Base-by-base conservation (phyloP, 2,329 filamentous ascomycete species). In the Cyclaneusma minus region DNA sequence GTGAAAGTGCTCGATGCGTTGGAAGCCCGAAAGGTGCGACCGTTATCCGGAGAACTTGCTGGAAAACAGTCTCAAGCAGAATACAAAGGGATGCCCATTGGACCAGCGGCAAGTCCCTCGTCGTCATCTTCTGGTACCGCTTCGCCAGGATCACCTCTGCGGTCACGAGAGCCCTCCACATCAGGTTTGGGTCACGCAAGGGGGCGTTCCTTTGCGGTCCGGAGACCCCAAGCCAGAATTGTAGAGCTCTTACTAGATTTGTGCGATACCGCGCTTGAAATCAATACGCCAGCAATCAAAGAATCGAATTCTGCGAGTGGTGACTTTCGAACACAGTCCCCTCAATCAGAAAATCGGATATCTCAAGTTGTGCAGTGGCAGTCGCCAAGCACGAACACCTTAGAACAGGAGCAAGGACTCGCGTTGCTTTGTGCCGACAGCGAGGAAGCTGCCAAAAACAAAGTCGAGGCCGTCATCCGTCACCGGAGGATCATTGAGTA, bases 281-380 rank as follows among this genome's bases (percentile, higher is more conserved):
- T 98, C 44, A 95, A 77, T 53, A 85, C 82, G 4, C 87, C 89
- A 5, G 77, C 85, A 5, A 79, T 98, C 53, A 95, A 93, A 44
- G 87, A 95, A 38, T 64, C 70, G 3, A 67, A 73, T 6, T 62
- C 68, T 3, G 56, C 62, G 24, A 62, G 68, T 6, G 76, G 79
- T 25, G 84, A 93, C 35, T 73, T 95, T 35, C 73, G 87, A 24
- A 93, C 87, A 0, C 80, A 94, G 46, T 98, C 89, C 4, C 89
- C 89, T 0, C 82, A 94, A 45, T 98, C 91, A 0, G 89, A 98
- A 48, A 89, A 82, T 22, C 75, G 87, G 16, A 91, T 95, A 40
- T 80, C 81, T 2, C 89, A 98, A 50, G 85, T 98, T 5, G 51
- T 91, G 38, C 84, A 94, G 48, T 98, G 91, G 89, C 84, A 93